Percentiles rank a stretch among this genome's conserved stretches.
Evolutionary conservation across 345 rosid species (phyloP).

Genomic region (Linum tenue): DNA sequence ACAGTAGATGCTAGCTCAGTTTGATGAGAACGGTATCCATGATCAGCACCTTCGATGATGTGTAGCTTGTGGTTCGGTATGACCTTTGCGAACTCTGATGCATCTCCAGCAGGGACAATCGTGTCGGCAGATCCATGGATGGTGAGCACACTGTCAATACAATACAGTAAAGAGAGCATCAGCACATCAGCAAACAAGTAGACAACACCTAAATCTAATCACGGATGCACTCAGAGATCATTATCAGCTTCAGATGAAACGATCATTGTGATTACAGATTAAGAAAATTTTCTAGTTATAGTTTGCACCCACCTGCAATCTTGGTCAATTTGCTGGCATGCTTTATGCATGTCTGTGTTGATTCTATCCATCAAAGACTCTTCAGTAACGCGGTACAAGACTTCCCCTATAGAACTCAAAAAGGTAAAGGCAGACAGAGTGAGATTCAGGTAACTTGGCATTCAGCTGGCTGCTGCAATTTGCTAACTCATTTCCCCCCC

Average conservation of each 20-base stretch:
- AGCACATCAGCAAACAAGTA: not conserved
- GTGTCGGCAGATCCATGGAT: conserved; percentile 24
- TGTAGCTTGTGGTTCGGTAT: conserved; percentile 23
- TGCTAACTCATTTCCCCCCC: too few species aligned
- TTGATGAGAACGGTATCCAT: conserved; percentile 19
- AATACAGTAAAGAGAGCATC: too few species aligned
- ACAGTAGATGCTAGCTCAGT: conserved; percentile 13
- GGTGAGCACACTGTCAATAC: conserved; percentile 19
- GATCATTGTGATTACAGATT: not conserved
- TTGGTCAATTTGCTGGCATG: conserved; percentile 16
- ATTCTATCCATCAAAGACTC: conserved; percentile 22
- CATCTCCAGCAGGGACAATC: conserved; percentile 20
- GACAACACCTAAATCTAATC: too few species aligned
- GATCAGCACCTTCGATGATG: conserved; percentile 24
- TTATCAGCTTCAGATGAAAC: too few species aligned
- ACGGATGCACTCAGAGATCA: too few species aligned
- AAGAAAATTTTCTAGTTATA: too few species aligned
- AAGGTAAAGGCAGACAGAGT: not conserved
- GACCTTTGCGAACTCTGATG: conserved; percentile 19
- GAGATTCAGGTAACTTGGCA: too few species aligned
- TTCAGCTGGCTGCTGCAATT: not conserved
- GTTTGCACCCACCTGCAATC: conserved; percentile 19
- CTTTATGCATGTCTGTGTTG: conserved; percentile 21
- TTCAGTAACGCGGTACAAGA: conserved; percentile 12
- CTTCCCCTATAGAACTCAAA: conserved; percentile 11